Percentiles rank a stretch among this genome's conserved stretches.
Conservation (phyloP, 1,284 basidiomycete genomes). For the Ustilago curta region DNA sequence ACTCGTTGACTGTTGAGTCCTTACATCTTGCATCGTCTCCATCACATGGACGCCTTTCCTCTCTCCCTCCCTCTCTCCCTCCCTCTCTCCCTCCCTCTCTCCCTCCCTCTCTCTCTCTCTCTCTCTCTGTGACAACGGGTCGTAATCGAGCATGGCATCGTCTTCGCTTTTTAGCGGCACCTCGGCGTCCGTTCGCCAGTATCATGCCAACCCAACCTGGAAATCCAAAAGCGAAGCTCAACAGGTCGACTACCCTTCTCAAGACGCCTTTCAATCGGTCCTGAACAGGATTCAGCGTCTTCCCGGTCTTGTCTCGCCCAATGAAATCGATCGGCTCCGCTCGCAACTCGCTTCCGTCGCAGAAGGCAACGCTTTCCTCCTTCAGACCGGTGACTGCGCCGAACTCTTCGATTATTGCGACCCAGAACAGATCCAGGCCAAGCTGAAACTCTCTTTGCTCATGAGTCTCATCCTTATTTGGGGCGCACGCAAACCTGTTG, state of each 20-base stretch:
- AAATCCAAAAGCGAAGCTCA: slow-evolving; percentile 61
- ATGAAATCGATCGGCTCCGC: slow-evolving; percentile 63
- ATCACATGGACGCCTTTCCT: no score
- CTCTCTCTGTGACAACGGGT: no score
- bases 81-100: no score
- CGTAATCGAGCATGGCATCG: slow-evolving; percentile 17
- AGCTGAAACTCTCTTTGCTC: slow-evolving; percentile 91
- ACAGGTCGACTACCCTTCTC: slow-evolving; percentile 61
- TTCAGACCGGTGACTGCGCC: slow-evolving; percentile 97
- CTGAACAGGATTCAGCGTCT: slow-evolving; percentile 54
- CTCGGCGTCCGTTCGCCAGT: slow-evolving; percentile 28
- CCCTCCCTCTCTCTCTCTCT: no score
- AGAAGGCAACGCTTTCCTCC: slow-evolving; percentile 78
- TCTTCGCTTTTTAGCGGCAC: slow-evolving; percentile 5
- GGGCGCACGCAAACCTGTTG: slow-evolving; percentile 77
- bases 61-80: no score
- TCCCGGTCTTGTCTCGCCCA: slow-evolving; percentile 65
- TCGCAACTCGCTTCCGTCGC: slow-evolving; percentile 62
- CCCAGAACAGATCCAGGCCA: slow-evolving; percentile 91
- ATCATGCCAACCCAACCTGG: slow-evolving; percentile 59
- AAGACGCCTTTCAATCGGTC: slow-evolving; percentile 49
- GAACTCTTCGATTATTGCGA: slow-evolving; percentile 74
- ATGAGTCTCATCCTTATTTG: slow-evolving; percentile 95
- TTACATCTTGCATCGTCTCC: no score
- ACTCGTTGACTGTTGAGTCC: no score